A percentile compares a stretch with the other conserved stretches of the same genome.
phyloP scores from a whole-genome alignment of 2,329 filamentous ascomycete species.

The Xylaria sp. region DNA sequence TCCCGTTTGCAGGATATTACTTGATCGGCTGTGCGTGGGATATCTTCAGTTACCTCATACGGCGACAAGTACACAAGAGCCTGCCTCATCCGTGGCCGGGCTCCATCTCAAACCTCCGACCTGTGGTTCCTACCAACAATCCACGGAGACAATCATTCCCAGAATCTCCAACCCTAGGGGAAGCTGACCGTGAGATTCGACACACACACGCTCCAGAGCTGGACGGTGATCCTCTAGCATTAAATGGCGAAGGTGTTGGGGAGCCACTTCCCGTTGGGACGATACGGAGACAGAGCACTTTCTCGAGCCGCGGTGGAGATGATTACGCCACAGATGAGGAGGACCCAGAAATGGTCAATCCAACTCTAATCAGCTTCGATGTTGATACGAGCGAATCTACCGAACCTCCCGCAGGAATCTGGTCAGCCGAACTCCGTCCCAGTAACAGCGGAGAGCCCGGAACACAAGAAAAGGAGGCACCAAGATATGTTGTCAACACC shows the following conservation, averaged over 20 bases:
- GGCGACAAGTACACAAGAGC: constrained; percentile 45
- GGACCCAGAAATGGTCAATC: constrained; percentile 59
- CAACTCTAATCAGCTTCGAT: constrained; percentile 66
- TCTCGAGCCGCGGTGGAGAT: constrained; percentile 51
- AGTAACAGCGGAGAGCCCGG: constrained; percentile 46
- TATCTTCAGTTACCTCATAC: constrained; percentile 45
- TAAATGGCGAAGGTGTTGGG: constrained; percentile 40
- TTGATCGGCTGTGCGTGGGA: constrained; percentile 49
- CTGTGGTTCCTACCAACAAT: constrained; percentile 4
- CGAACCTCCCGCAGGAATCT: constrained; percentile 57
- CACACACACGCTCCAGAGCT: constrained; percentile 32
- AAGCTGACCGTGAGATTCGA: constrained; percentile 41
- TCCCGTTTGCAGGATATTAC: constrained; percentile 56
- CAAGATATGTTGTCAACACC: constrained; percentile 53
- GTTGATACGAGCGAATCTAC: constrained; percentile 62
- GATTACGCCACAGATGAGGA: constrained; percentile 64
- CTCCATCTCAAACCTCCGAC: constrained; percentile 16
- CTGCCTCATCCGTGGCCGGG: constrained; percentile 45
- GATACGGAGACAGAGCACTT: constrained; percentile 51
- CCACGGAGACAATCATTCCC: constrained; percentile 33
- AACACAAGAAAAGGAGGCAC: constrained; percentile 42
- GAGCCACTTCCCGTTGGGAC: constrained; percentile 42
- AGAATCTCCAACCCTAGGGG: constrained; percentile 42
- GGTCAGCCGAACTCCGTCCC: constrained; percentile 64
- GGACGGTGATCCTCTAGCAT: constrained; percentile 34